Evolutionary conservation across 2,329 filamentous ascomycete species (phyloP).

Genomic region (Gaeumannomyces tritici): DNA sequence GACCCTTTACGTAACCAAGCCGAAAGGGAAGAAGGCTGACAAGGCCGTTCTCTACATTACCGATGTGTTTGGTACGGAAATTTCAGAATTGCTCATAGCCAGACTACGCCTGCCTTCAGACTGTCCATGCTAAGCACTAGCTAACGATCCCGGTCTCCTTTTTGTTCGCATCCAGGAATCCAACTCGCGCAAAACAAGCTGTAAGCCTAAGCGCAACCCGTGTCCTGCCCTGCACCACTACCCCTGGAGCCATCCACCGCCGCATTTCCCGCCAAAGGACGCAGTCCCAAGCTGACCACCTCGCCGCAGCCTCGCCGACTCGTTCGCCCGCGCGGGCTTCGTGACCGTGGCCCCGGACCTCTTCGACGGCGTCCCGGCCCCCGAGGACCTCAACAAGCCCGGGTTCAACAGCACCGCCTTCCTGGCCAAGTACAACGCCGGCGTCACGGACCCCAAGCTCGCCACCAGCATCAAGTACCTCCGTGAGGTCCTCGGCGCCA

Average conservation of each 20-base stretch:
- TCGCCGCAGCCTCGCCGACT: conserved; percentile 42
- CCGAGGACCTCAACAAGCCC: conserved; percentile 21
- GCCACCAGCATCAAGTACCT: neutral
- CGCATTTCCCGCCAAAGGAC: neutral
- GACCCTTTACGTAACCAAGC: conserved; percentile 15
- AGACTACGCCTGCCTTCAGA: no score
- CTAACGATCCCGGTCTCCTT: neutral
- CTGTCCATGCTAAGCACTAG: no score
- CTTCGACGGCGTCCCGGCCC: conserved; percentile 48
- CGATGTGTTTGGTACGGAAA: conserved; percentile 14
- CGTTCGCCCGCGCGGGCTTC: conserved; percentile 58
- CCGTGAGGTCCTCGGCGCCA: neutral
- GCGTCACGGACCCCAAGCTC: conserved; percentile 10
- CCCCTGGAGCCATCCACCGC: neutral
- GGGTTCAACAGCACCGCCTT: conserved; percentile 32
- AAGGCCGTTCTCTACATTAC: conserved; percentile 16
- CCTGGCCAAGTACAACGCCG: conserved; percentile 26
- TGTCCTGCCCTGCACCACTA: neutral
- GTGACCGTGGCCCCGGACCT: conserved; percentile 56
- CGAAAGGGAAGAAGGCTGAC: conserved; percentile 6
- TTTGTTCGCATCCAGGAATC: conserved; percentile 8
- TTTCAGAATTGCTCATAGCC: neutral
- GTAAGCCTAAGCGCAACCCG: conserved; percentile 6
- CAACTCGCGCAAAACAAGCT: conserved; percentile 16
- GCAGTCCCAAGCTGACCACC: neutral